A percentile compares a stretch with the other conserved stretches of the same genome.
phyloP scores from a whole-genome alignment of 345 rosid genomes.

The Eucalyptus leucophloia region DNA sequence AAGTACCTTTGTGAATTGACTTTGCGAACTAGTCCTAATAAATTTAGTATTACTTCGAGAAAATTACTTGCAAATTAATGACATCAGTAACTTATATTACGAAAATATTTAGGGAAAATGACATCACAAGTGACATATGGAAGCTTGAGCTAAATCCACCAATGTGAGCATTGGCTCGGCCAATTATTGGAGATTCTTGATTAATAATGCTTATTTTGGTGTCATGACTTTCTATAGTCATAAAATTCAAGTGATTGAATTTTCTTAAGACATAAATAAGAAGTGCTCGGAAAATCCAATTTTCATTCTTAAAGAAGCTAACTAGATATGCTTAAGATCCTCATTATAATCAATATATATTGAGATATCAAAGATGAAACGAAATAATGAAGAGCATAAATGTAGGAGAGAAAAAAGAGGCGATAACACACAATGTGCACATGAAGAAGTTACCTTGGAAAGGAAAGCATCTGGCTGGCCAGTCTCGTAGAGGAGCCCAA shows the following conservation, averaged over 20 bases:
- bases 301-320: not conserved
- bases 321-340: not conserved
- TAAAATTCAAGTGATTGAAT: not conserved
- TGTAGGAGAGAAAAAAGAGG: not conserved
- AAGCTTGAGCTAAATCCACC: not conserved
- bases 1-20: too few species aligned
- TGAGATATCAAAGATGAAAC: not conserved
- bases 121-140: not conserved
- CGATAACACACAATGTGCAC: not conserved
- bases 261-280: not conserved
- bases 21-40: too few species aligned
- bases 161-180: not conserved
- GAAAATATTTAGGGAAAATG: not conserved
- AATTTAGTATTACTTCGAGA: too few species aligned
- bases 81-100: too few species aligned
- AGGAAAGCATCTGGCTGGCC: slow-evolving; percentile 48
- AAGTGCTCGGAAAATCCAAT: not conserved
- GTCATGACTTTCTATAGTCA: too few species aligned
- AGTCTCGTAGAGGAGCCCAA: slow-evolving; percentile 29
- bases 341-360: not conserved
- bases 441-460: slow-evolving; percentile 20
- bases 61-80: too few species aligned
- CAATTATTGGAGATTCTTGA: not conserved
- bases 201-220: not conserved
- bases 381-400: not conserved